Percentiles rank a stretch among this genome's conserved stretches.
phyloP scores from a whole-genome alignment of 2,329 filamentous ascomycete genomes.

The Hypomyces perniciosus region DNA sequence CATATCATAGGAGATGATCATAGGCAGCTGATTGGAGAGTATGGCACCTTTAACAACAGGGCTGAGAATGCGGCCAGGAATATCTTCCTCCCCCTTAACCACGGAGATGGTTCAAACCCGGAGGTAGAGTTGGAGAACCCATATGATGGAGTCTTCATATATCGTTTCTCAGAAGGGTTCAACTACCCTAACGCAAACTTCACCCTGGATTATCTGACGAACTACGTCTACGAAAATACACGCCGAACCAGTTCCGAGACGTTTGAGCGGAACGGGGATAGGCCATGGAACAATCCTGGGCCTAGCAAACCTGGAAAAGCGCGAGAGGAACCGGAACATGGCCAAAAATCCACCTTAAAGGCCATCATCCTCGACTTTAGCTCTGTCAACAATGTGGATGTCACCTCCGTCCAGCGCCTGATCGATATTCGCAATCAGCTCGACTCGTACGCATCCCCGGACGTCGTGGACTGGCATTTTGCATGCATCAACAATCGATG shows the following conservation, averaged over 20 bases:
- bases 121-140: conserved; percentile 71
- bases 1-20: conserved; percentile 60
- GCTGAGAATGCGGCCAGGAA: conserved; percentile 56
- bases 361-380: conserved; percentile 94
- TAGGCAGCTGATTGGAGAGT: conserved; percentile 41
- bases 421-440: conserved; percentile 95
- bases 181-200: conserved; percentile 93
- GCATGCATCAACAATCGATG: conserved; percentile 85
- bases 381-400: conserved; percentile 87
- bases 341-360: conserved; percentile 63
- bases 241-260: conserved; percentile 66
- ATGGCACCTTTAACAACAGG: conserved; percentile 48
- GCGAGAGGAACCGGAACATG: conserved; percentile 20
- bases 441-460: conserved; percentile 74
- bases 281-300: conserved; percentile 93
- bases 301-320: conserved; percentile 45
- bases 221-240: conserved; percentile 63
- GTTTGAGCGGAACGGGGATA: conserved; percentile 64
- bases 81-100: conserved; percentile 80
- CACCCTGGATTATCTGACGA: conserved; percentile 72
- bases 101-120: conserved; percentile 87
- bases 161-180: conserved; percentile 89
- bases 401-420: conserved; percentile 85
- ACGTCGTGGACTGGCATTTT: conserved; percentile 89
- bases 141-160: conserved; percentile 91